Base-by-base conservation (phyloP, 129 eudicot genomes). In the Pseudognaphalium luteoalbum region DNA sequence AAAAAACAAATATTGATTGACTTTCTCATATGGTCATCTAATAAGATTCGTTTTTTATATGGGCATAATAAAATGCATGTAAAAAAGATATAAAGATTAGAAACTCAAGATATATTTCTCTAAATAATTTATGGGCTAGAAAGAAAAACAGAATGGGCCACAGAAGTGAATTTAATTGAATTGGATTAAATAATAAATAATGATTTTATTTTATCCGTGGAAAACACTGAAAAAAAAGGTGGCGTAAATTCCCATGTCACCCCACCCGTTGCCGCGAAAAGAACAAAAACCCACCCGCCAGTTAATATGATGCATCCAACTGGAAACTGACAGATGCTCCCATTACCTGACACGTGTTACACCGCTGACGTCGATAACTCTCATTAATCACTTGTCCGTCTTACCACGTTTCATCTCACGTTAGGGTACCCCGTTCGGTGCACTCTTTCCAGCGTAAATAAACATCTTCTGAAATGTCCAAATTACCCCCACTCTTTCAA, bases 381-480 rank as follows among this genome's bases (percentile, higher is more conserved):
- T 63, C 80, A 7, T 52, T 76, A 41, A 54, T 47, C 35, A 75
- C 72, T 64, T 75, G 79, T 64, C 79, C 72, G 72, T 75, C 32
- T 44, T 44, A 75, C 79, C 79, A 75, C 79, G 79, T 73, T 63
- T 58, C 25, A 15, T 60, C 19, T 73, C 69, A 59, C 69, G 69
- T 64, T 44, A 15, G 70, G 59, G 11, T 61, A 61, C 70, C 70
- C 71, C 62, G 61, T 62, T 74, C 70, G 61, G 78, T 73, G 70
- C 76, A 73, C 62, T 15, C 61, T 25, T 70, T 70, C 59, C 74
- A 4, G 70, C 28, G 28, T 61, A 61, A 74, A 20, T 61, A 61
- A 74, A 20, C 69, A 21, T 42, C 11, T 39, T 44, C 4, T 70
- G 1, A 19, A 44, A 75, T 8, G 71, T 42, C 62, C 4, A 17